A percentile compares a stretch with the other conserved stretches of the same genome.
Evolutionary conservation across 495 filamentous ascomycete genomes (phyloP).

Genomic region (Penicillium verhagenii): DNA sequence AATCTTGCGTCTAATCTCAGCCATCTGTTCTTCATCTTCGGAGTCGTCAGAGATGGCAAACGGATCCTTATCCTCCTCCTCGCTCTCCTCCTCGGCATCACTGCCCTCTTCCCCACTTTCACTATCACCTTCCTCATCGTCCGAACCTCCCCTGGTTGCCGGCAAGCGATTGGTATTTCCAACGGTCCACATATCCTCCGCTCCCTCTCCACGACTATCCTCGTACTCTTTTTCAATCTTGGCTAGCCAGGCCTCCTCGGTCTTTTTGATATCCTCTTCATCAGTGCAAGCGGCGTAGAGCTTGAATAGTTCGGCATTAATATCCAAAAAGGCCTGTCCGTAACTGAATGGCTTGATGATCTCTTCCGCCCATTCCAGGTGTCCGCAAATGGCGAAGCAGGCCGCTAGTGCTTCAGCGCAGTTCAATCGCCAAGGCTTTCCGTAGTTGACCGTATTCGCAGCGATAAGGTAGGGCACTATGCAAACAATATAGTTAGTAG

Average conservation of each 20-base stretch:
- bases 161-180: slow-evolving; percentile 78
- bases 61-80: slow-evolving; percentile 57
- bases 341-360: slow-evolving; percentile 84
- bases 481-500: neutral
- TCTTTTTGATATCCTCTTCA: slow-evolving; percentile 84
- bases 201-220: slow-evolving; percentile 63
- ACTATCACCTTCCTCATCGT: slow-evolving; percentile 42
- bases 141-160: slow-evolving; percentile 47
- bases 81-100: slow-evolving; percentile 48
- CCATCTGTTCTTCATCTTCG: slow-evolving; percentile 87
- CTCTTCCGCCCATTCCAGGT: slow-evolving; percentile 83
- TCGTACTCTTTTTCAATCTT: slow-evolving; percentile 88
- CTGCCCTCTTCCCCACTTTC: slow-evolving; percentile 52
- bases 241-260: slow-evolving; percentile 82
- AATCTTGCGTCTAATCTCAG: slow-evolving; percentile 79
- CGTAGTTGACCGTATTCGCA: slow-evolving; percentile 96
- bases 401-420: slow-evolving; percentile 94
- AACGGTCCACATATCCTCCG: slow-evolving; percentile 73
- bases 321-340: slow-evolving; percentile 80
- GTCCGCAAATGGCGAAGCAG: slow-evolving; percentile 87
- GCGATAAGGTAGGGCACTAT: slow-evolving; percentile 89
- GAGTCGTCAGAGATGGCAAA: slow-evolving; percentile 75
- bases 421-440: slow-evolving; percentile 89
- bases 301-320: slow-evolving; percentile 79
- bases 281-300: slow-evolving; percentile 79